phyloP scores from a whole-genome alignment of 257 asterid species.

The Orobanche coerulescens region DNA sequence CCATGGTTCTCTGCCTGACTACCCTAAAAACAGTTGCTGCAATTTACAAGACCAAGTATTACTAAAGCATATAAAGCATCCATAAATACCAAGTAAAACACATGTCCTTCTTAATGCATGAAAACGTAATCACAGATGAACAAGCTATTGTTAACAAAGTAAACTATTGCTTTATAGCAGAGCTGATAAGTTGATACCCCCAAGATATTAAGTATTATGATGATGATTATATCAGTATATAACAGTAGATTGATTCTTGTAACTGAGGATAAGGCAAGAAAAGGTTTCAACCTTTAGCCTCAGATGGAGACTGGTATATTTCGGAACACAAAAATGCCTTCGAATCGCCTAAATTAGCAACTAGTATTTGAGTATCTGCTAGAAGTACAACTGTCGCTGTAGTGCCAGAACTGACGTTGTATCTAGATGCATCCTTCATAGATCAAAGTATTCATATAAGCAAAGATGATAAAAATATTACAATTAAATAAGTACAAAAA shows the following conservation, averaged over 20 bases:
- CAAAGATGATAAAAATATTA: slow-evolving; percentile 19
- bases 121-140: neutral
- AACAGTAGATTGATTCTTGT: slow-evolving; percentile 6
- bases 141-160: slow-evolving; percentile 1
- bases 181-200: neutral
- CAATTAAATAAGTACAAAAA: slow-evolving; percentile 9
- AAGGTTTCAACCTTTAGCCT: slow-evolving; percentile 66
- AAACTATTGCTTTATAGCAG: neutral
- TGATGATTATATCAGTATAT: slow-evolving; percentile 14
- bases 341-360: slow-evolving; percentile 91
- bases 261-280: slow-evolving; percentile 16
- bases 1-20: slow-evolving; percentile 47
- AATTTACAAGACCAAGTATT: slow-evolving; percentile 28
- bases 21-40: slow-evolving; percentile 76
- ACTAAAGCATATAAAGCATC: slow-evolving; percentile 11
- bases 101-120: neutral
- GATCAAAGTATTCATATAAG: slow-evolving; percentile 28
- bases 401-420: slow-evolving; percentile 72
- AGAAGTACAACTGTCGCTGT: slow-evolving; percentile 77
- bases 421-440: slow-evolving; percentile 69
- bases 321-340: slow-evolving; percentile 96
- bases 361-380: slow-evolving; percentile 76
- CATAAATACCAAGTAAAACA: neutral
- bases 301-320: slow-evolving; percentile 63
- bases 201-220: slow-evolving; percentile 2